A percentile compares a stretch with the other conserved stretches of the same genome.
phyloP scores from a whole-genome alignment of 2,329 filamentous ascomycete genomes.

The Talaromyces amestolkiae region DNA sequence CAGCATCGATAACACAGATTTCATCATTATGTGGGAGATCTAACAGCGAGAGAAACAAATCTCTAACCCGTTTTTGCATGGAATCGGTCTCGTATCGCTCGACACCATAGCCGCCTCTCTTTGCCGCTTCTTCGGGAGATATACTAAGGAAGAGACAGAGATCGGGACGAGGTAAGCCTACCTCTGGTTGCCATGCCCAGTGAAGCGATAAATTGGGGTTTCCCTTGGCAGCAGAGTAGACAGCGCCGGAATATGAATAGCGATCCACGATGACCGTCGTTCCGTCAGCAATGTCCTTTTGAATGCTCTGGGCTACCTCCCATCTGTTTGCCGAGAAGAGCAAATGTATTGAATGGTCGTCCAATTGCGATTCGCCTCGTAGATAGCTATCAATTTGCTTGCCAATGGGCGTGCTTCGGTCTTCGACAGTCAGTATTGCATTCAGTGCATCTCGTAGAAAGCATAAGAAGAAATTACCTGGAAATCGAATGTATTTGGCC shows the following conservation, averaged over 20 bases:
- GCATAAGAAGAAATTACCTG: conserved; percentile 48
- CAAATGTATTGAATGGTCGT: conserved; percentile 86
- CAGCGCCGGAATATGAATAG: conserved; percentile 92
- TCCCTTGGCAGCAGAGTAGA: conserved; percentile 86
- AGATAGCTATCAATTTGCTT: conserved; percentile 84
- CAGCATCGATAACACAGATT: conserved; percentile 57
- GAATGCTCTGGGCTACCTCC: conserved; percentile 58
- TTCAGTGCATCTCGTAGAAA: neutral
- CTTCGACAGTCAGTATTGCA: conserved; percentile 44
- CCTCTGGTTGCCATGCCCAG: conserved; percentile 83
- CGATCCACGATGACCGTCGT: conserved; percentile 81
- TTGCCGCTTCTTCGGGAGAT: conserved; percentile 66
- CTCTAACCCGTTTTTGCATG: conserved; percentile 76
- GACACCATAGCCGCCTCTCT: conserved; percentile 79
- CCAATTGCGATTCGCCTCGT: conserved; percentile 66
- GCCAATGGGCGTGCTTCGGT: conserved; percentile 79
- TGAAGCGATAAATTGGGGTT: conserved; percentile 66
- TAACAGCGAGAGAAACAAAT: conserved; percentile 63
- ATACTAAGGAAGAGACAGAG: conserved; percentile 84
- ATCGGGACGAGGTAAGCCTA: conserved; percentile 84
- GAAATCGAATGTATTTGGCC: conserved; percentile 63
- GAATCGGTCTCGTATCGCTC: conserved; percentile 84
- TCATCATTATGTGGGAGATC: conserved; percentile 50
- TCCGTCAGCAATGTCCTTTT: conserved; percentile 58
- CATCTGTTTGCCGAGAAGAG: conserved; percentile 89